These are phyloP conservation scores for Gaeumannomyces tritici DNA, from an alignment of 2,329 filamentous ascomycete species.

Conservation along the genomic window DNA sequence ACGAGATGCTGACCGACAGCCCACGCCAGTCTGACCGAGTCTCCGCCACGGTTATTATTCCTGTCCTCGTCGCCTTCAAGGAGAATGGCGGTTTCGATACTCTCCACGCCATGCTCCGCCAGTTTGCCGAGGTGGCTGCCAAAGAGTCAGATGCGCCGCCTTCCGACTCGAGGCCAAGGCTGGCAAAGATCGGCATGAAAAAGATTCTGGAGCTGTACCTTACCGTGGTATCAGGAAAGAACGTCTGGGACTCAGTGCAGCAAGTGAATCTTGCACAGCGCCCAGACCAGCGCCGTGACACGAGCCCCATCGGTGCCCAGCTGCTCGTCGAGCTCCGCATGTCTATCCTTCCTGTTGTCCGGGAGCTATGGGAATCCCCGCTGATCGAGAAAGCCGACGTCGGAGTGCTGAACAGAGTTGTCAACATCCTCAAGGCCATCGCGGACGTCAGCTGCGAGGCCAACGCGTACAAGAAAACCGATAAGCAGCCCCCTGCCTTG, in stretches of 20 bases:
- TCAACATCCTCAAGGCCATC: conserved; percentile 75
- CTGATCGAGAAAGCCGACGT: conserved; percentile 66
- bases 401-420: conserved; percentile 61
- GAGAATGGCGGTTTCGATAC: conserved; percentile 65
- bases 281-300: conserved; percentile 1
- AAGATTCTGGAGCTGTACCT: conserved; percentile 78
- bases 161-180: conserved; percentile 29
- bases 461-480: conserved; percentile 50
- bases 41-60: conserved; percentile 45
- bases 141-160: conserved; percentile 37
- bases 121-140: conserved; percentile 39
- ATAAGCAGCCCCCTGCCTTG: conserved; percentile 34
- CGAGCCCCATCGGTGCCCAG: conserved; percentile 45
- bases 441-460: conserved; percentile 69
- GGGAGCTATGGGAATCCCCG: conserved; percentile 74
- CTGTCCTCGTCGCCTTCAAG: conserved; percentile 82
- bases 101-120: conserved; percentile 61
- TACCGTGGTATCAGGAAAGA: conserved; percentile 66
- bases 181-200: conserved; percentile 55
- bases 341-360: conserved; percentile 66
- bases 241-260: conserved; percentile 66
- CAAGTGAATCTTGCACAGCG: conserved; percentile 23
- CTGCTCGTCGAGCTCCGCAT: conserved; percentile 80
- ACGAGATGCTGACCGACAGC: conserved; percentile 69
- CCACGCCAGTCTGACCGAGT: conserved; percentile 37